Conservation (phyloP, 2,329 filamentous ascomycete genomes). For the Zopfia rhizophila region DNA sequence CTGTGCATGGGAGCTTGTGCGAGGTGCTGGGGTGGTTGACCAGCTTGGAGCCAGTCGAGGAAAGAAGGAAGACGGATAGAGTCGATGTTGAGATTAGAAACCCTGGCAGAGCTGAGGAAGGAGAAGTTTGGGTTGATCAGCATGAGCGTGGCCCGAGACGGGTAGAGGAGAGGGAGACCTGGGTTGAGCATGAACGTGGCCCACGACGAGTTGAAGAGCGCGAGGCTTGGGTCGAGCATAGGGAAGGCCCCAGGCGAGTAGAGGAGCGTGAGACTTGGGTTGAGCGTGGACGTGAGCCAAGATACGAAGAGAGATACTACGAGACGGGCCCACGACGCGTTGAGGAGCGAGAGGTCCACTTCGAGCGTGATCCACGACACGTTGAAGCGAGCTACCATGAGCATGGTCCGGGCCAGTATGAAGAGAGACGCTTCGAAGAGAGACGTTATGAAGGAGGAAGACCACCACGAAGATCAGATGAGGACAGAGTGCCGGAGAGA, state of each 20-base stretch:
- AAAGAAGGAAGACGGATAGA: constrained; percentile 33
- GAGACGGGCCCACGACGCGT: constrained; percentile 18
- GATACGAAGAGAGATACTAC: constrained; percentile 19
- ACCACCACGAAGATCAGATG: constrained; percentile 44
- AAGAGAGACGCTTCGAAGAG: constrained; percentile 39
- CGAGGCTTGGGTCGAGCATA: no score
- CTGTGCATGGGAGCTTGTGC: constrained; percentile 46
- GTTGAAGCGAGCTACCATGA: constrained; percentile 34
- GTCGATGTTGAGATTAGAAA: constrained; percentile 45
- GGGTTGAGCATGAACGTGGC: constrained; percentile 32
- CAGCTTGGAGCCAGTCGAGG: constrained; percentile 43
- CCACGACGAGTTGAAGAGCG: constrained; percentile 26
- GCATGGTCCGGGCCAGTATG: constrained; percentile 31
- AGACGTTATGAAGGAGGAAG: constrained; percentile 29
- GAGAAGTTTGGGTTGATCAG: constrained; percentile 42
- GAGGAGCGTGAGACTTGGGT: constrained; percentile 43
- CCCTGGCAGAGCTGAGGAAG: constrained; percentile 36
- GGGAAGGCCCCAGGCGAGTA: constrained; percentile 33
- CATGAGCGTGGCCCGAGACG: constrained; percentile 32
- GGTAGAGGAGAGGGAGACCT: constrained; percentile 24
- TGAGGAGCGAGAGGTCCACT: constrained; percentile 34
- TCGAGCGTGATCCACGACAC: constrained; percentile 35
- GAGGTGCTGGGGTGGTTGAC: constrained; percentile 50
- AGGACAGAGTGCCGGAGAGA: constrained; percentile 49
- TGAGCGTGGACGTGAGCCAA: constrained; percentile 34